Evolutionary conservation across 352 stramenopile genomes (phyloP), one percentile per base, ranked within the genome.

Genomic region (Plasmopara muralis): DNA sequence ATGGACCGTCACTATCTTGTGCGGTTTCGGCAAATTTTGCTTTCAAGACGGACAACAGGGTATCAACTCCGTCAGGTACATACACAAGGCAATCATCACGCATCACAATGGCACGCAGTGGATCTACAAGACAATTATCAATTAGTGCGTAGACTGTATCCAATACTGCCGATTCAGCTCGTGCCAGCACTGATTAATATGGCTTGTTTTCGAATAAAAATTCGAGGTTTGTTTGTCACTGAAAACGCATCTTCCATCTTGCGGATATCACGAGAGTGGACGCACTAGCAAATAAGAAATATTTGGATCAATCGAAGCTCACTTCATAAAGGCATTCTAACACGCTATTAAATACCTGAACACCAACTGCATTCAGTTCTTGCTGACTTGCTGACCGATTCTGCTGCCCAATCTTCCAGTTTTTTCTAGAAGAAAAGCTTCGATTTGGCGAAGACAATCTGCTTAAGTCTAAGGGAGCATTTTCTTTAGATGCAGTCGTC

Each of bases 241-340:
- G 70, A 71, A 53, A 87, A 89, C 0, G 69, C 65, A 29, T 79
- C 70, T 49, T 89, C 79, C 28, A 89, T 69, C 53, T 83, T 83
- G 8, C 79, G 74, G 9, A 89, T 64, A 48, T 89, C 79, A 9
- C 79, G 74, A 20, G 66, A 60, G 37, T 89, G 74, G 14, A 87
- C 77, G 12, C 50, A 40, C 76, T 89, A 43, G 9, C 20, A 41
- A 47, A 20, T 16, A 28, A 29, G 6, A 0, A 10, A 12, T 35
- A 12, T n/a, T n/a, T n/a, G n/a, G n/a, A n/a, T n/a, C n/a, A n/a
- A n/a, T n/a, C n/a, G n/a, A n/a, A n/a, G n/a, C n/a, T n/a, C n/a
- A n/a, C n/a, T n/a, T n/a, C n/a, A n/a, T n/a, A n/a, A n/a, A n/a
- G 20, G 20, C 20, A 25, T 3, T 25, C 20, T 25, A 35, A 35